Conservation (phyloP, 257 asterid species). For the Ligustrum vulgare region DNA sequence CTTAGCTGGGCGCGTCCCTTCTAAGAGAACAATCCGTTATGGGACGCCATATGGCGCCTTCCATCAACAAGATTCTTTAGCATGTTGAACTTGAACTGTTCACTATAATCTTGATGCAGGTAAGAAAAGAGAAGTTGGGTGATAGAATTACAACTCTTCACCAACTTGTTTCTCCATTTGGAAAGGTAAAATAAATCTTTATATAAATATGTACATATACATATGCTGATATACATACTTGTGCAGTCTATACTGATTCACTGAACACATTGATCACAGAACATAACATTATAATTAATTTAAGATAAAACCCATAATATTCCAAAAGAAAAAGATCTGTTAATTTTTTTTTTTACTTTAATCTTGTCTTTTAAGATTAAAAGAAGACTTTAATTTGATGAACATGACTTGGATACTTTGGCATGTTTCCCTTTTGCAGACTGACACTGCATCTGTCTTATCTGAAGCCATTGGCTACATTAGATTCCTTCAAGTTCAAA, state of each 20-base stretch:
- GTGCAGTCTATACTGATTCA: not conserved
- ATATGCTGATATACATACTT: not conserved
- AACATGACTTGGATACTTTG: conserved; percentile 41
- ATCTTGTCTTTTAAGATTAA: conserved; percentile 37
- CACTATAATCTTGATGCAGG: conserved; percentile 41
- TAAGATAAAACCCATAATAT: conserved; percentile 36
- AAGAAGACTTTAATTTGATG: conserved; percentile 29
- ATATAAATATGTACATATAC: too few species aligned
- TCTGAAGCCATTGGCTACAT: conserved; percentile 94
- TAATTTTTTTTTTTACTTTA: conserved; percentile 13
- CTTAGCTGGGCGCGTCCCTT: too few species aligned
- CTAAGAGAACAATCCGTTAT: too few species aligned
- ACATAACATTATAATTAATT: conserved; percentile 20
- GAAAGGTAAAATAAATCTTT: conserved; percentile 58
- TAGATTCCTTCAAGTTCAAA: conserved; percentile 89
- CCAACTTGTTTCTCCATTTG: conserved; percentile 97
- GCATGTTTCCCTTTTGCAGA: conserved; percentile 80
- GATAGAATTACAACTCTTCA: conserved; percentile 96
- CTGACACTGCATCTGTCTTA: conserved; percentile 99
- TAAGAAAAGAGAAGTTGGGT: conserved; percentile 90
- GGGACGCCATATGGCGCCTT: too few species aligned
- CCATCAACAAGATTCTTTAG: not conserved
- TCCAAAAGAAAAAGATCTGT: conserved; percentile 1
- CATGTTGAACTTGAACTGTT: not conserved
- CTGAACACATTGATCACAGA: conserved; percentile 1